Evolutionary conservation across 352 stramenopile genomes (phyloP), one percentile per base, ranked within the genome.

Genomic region (Phytophthora palmivora): DNA sequence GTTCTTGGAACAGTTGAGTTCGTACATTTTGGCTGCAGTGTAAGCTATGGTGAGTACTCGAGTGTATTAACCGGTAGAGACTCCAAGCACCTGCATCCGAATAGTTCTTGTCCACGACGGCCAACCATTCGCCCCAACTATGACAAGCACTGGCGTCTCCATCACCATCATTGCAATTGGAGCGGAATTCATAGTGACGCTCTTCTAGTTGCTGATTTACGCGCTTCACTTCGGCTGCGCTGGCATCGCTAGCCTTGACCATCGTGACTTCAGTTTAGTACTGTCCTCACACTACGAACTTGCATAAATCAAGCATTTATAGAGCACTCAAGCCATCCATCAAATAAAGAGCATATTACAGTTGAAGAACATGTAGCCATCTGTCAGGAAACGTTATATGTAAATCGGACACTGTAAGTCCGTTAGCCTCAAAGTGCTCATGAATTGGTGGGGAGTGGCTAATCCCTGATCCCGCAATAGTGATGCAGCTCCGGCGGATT

Each of bases 71-170:
- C 24, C 24, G 24, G 6, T 6, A 28, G 24, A 28, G 24, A 3
- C 9, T 41, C 9, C 45, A 26, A 6, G 33, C 32, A 92, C 84
- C 82, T 22, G 88, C 88, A 21, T 78, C 76, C 14, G 64, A 69
- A 69, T 96, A 93, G 61, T 96, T 88, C 72, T 92, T 95, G 71
- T 94, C 84, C 10, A 96, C 82, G 14, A 96, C 88, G 3, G 84
- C 81, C 50, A 95, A 72, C 85, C 85, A 96, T 46, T 96, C 88
- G 46, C 86, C 88, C 80, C 83, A 94, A 57, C 79, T 92, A 67
- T 96, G 88, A 63, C 88, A 96, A 2, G 88, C 88, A 46, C 79
- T 92, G n/a, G 86, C 76, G 41, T 95, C 84, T 16, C 84, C 84
- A 73, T 95, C 77, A 36, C 84, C 86, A 28, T 91, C 83, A 58